A percentile compares a stretch with the other conserved stretches of the same genome.
Conservation (phyloP, 2,329 filamentous ascomycete genomes). For the Calonectria fujianensis region DNA sequence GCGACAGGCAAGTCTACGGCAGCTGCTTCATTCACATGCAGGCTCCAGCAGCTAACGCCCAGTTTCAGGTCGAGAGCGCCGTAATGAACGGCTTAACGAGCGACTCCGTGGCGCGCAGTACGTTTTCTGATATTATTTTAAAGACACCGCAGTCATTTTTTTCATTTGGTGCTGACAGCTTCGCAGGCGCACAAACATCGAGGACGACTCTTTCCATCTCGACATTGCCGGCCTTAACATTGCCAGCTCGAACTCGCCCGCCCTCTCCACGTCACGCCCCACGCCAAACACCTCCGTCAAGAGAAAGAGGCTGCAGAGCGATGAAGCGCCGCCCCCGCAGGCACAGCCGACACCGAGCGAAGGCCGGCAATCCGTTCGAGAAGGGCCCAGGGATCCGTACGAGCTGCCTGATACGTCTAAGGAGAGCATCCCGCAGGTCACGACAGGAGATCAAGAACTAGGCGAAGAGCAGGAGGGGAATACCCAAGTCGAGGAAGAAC, state of each 20-base stretch:
- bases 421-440: conserved; percentile 50
- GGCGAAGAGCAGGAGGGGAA: conserved; percentile 31
- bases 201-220: conserved; percentile 76
- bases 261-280: conserved; percentile 59
- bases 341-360: conserved; percentile 32
- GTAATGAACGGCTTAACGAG: conserved; percentile 78
- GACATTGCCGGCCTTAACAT: conserved; percentile 66
- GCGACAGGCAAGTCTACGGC: conserved; percentile 57
- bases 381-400: conserved; percentile 52
- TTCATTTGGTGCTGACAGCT: conserved; percentile 26
- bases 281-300: conserved; percentile 71
- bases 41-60: conserved; percentile 31
- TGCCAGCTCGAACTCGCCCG: conserved; percentile 49
- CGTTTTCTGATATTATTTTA: conserved; percentile 47
- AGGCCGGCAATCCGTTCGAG: conserved; percentile 47
- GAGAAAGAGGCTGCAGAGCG: conserved; percentile 62
- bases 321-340: conserved; percentile 42
- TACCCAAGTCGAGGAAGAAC: conserved; percentile 5
- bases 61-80: conserved; percentile 65
- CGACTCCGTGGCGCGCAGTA: conserved; percentile 80
- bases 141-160: not conserved
- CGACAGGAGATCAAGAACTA: conserved; percentile 32
- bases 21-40: not conserved
- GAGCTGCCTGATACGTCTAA: conserved; percentile 57
- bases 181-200: conserved; percentile 72